phyloP scores from a whole-genome alignment of 768 basidiomycete species.

The Suillus paluster region DNA sequence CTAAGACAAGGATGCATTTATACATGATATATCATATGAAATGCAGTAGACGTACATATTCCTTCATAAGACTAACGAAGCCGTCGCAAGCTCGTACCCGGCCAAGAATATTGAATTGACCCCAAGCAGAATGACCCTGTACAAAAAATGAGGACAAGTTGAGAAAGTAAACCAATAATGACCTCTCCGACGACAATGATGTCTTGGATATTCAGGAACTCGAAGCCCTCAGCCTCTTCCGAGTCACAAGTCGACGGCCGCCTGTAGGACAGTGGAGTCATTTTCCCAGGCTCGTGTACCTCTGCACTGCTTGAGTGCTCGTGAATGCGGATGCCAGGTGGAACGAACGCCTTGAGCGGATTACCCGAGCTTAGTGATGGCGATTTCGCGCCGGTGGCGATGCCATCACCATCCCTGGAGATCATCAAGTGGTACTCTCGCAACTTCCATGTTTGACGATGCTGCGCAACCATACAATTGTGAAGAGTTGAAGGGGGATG shows the following conservation, averaged over 20 bases:
- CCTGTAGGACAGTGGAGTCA: conserved; percentile 33
- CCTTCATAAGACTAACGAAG: conserved; percentile 79
- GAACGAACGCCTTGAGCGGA: conserved; percentile 65
- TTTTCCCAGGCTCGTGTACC: conserved; percentile 48
- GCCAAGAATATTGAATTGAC: conserved; percentile 80
- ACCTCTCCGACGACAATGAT: conserved; percentile 81
- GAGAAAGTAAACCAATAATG: conserved; percentile 4
- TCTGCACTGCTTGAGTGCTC: conserved; percentile 54
- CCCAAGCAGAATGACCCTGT: conserved; percentile 92
- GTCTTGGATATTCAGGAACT: conserved; percentile 47
- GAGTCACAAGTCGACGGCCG: conserved; percentile 29
- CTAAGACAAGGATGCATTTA: conserved; percentile 38
- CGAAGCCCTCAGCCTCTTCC: conserved; percentile 12
- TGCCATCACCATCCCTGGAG: conserved; percentile 29
- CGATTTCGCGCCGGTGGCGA: neutral
- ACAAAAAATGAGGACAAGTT: conserved; percentile 11
- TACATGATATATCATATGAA: conserved; percentile 8
- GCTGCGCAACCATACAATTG: conserved; percentile 75
- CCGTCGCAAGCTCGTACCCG: conserved; percentile 84
- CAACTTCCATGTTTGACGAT: conserved; percentile 90
- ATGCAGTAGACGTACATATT: conserved; percentile 61
- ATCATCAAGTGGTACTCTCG: conserved; percentile 70
- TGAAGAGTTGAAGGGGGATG: conserved; percentile 68
- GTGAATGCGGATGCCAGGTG: conserved; percentile 51
- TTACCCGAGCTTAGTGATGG: conserved; percentile 58